Percentiles rank a stretch among this genome's conserved stretches.
Conservation (phyloP, 192 early-diverging fungal genomes). For the Podila epigama region DNA sequence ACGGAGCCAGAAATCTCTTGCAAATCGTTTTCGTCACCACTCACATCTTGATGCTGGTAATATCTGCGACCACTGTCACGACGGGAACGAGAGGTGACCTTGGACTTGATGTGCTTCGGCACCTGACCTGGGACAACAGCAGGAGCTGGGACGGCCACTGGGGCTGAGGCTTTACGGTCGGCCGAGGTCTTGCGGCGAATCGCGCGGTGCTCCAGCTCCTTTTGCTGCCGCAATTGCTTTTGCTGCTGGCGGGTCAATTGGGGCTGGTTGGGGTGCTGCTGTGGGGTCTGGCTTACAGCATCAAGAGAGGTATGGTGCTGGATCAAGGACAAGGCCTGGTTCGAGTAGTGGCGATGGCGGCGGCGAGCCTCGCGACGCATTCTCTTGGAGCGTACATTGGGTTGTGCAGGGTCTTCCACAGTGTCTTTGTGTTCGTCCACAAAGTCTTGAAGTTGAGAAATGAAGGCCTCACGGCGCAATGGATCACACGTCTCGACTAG, state of each 20-base stretch:
- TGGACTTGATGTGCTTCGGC: neutral
- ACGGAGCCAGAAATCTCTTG: conserved; percentile 2
- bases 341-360: conserved; percentile 31
- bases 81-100: conserved; percentile 2
- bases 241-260: conserved; percentile 10
- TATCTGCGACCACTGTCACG: neutral
- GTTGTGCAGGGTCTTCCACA: neutral
- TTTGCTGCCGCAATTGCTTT: conserved; percentile 15
- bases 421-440: conserved; percentile 10
- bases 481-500: conserved; percentile 48
- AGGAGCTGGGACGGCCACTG: neutral
- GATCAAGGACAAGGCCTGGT: conserved; percentile 18
- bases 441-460: conserved; percentile 22
- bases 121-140: neutral
- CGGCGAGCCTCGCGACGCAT: conserved; percentile 22
- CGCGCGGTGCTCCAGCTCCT: neutral
- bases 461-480: conserved; percentile 30
- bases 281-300: neutral
- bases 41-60: neutral
- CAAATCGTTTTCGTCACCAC: neutral
- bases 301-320: conserved; percentile 20
- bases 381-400: conserved; percentile 5
- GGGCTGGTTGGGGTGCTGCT: neutral
- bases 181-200: neutral
- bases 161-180: neutral